Conservation (phyloP, 371 early-diverging fungal genomes). For the Quaeritorhiza haematococci region DNA sequence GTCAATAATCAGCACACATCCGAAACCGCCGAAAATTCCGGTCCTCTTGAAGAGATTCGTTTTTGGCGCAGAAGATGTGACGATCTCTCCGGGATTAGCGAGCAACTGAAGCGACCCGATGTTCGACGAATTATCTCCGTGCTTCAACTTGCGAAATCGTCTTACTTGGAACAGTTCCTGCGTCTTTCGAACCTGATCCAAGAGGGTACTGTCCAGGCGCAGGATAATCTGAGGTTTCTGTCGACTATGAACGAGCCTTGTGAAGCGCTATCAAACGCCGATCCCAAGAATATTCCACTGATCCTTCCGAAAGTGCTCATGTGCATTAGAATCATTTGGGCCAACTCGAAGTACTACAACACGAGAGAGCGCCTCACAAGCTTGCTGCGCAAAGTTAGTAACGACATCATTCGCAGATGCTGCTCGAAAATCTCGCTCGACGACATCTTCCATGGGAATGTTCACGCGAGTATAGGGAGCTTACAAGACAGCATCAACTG, state of each 20-base stretch:
- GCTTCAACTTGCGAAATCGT: constrained; percentile 44
- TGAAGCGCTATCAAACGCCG: constrained; percentile 36
- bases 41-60: constrained; percentile 52
- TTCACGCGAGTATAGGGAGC: constrained; percentile 36
- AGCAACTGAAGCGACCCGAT: constrained; percentile 46
- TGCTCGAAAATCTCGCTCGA: constrained; percentile 49
- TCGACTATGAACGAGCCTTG: constrained; percentile 41
- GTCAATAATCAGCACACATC: constrained; percentile 49
- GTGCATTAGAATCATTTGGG: constrained; percentile 51
- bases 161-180: constrained; percentile 50
- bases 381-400: constrained; percentile 48
- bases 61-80: constrained; percentile 54
- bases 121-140: constrained; percentile 37
- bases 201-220: constrained; percentile 49
- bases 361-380: constrained; percentile 48
- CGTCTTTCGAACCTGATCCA: constrained; percentile 49
- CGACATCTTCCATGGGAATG: constrained; percentile 53
- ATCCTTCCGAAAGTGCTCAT: constrained; percentile 43
- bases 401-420: constrained; percentile 54
- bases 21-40: constrained; percentile 45
- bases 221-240: constrained; percentile 52
- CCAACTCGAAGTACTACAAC: constrained; percentile 51
- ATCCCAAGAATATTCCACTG: constrained; percentile 37
- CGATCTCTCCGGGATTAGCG: constrained; percentile 49
- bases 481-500: constrained; percentile 51